phyloP scores from a whole-genome alignment of 2,329 filamentous ascomycete genomes.

The Fusarium pseudograminearum region DNA sequence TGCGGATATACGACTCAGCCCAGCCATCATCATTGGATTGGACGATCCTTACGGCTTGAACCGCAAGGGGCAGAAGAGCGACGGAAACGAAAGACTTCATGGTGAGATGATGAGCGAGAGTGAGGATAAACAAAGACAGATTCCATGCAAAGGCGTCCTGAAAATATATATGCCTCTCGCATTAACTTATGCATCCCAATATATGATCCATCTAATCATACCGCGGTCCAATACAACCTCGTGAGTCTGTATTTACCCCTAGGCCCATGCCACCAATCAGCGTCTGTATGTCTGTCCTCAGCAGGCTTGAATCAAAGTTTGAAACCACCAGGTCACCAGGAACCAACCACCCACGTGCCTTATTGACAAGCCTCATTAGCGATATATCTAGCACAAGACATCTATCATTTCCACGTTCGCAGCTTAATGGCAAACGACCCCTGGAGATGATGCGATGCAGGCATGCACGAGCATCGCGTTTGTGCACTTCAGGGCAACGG shows the following conservation, averaged over 20 bases:
- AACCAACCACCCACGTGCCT: conserved; percentile 42
- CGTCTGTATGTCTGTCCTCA: conserved; percentile 7
- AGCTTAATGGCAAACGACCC: conserved; percentile 27
- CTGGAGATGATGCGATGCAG: conserved; percentile 12
- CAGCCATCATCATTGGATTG: conserved; percentile 80
- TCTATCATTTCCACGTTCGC: conserved; percentile 32
- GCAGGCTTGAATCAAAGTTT: conserved; percentile 33
- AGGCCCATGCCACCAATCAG: conserved; percentile 36
- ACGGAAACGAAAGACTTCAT: conserved; percentile 47
- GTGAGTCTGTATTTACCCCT: conserved; percentile 15
- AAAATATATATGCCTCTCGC: conserved; percentile 30
- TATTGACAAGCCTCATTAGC: conserved; percentile 24
- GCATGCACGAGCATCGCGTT: neutral
- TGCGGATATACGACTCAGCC: conserved; percentile 75
- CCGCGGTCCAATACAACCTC: conserved; percentile 34
- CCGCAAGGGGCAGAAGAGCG: conserved; percentile 45
- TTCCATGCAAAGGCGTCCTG: neutral
- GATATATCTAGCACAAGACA: conserved; percentile 14
- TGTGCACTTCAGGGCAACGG: conserved; percentile 32
- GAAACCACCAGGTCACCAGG: conserved; percentile 34
- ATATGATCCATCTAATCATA: conserved; percentile 36
- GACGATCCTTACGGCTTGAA: conserved; percentile 64
- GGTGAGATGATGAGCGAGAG: conserved; percentile 29
- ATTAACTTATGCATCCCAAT: conserved; percentile 38
- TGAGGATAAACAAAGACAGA: conserved; percentile 5